Evolutionary conservation across 192 early-diverging fungal species (phyloP), one percentile per base, ranked within the genome.

Genomic region (Coemansia sp.): DNA sequence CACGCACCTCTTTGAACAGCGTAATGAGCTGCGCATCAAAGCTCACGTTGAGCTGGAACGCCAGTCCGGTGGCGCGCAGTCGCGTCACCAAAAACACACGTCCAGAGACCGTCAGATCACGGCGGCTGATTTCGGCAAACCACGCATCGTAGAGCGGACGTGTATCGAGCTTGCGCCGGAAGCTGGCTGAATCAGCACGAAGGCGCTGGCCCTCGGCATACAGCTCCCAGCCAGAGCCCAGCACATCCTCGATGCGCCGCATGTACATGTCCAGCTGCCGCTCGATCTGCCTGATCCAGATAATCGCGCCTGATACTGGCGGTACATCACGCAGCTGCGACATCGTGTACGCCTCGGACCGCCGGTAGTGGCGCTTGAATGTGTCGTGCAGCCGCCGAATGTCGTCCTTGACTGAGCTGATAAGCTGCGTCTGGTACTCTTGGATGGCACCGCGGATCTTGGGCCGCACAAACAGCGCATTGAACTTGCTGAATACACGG

Each of bases 381-480:
- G 95, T 98, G 50, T 96, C 93, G 64, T 98, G 96, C 56, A 99
- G 83, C 41, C 90, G 89, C 19, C 86, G 82, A 66, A 99, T 96
- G 66, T 99, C 98, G n/a, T 94, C 92, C 83, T 99, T 98, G 70
- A 98, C 97, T 41, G 87, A 92, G 58, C 94, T 94, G 65, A 99
- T 96, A 62, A 99, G 85, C 74, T 97, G 96, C 15, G 91, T 90
- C 82, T 99, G 98, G 71, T 98, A 99, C 79, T 99, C 98, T 75
- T 96, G 95, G 66, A 99, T 96, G 15, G 98, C 98, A 15, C 95
- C 94, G 70, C 98, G 91, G 83, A 99, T 99, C 88, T 98, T 99
- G 65, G 95, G 97, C 54, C 97, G 85, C 37, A 99, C 92, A 81
- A 99, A 99, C 43, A 99, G 86, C 2, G 97, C 96, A 71, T 99